These are phyloP conservation scores for Candida fluviatilis DNA, from an alignment of 805 yeast species.

Conservation along the genomic window DNA sequence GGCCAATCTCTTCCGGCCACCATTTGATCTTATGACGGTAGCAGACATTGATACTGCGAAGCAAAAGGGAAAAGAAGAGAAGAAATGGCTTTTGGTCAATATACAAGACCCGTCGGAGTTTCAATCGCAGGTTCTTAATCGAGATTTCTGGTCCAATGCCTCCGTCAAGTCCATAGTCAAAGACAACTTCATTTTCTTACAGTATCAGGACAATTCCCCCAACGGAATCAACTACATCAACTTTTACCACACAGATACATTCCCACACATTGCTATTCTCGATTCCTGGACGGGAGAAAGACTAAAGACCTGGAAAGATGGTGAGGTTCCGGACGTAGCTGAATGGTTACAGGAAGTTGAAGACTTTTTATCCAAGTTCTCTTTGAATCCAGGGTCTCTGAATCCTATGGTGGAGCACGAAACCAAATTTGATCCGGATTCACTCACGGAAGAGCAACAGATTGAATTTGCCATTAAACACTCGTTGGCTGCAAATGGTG, in stretches of 20 bases:
- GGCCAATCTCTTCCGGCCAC: slow-evolving; percentile 86
- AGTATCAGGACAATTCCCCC: slow-evolving; percentile 74
- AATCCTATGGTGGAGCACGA: slow-evolving; percentile 68
- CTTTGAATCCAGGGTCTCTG: slow-evolving; percentile 56
- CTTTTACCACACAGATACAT: slow-evolving; percentile 65
- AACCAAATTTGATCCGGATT: slow-evolving; percentile 55
- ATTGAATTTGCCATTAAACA: slow-evolving; percentile 69
- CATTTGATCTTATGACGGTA: slow-evolving; percentile 79
- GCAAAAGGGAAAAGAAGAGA: slow-evolving; percentile 52
- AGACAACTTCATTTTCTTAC: slow-evolving; percentile 76
- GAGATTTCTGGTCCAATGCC: slow-evolving; percentile 86
- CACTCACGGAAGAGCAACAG: slow-evolving; percentile 80
- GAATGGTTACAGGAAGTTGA: slow-evolving; percentile 65
- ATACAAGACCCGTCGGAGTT: slow-evolving; percentile 85
- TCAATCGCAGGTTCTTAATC: slow-evolving; percentile 81
- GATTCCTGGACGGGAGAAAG: slow-evolving; percentile 97
- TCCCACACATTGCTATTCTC: slow-evolving; percentile 86
- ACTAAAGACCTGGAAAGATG: slow-evolving; percentile 67
- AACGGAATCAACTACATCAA: slow-evolving; percentile 69
- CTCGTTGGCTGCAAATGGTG: slow-evolving; percentile 42
- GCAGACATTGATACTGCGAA: slow-evolving; percentile 73
- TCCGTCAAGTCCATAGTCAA: slow-evolving; percentile 61
- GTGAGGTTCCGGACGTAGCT: slow-evolving; percentile 52
- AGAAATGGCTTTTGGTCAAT: slow-evolving; percentile 83
- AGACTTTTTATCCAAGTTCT: slow-evolving; percentile 62